phyloP scores from a whole-genome alignment of 2,329 filamentous ascomycete species.

The Aspergillus vadensis region DNA sequence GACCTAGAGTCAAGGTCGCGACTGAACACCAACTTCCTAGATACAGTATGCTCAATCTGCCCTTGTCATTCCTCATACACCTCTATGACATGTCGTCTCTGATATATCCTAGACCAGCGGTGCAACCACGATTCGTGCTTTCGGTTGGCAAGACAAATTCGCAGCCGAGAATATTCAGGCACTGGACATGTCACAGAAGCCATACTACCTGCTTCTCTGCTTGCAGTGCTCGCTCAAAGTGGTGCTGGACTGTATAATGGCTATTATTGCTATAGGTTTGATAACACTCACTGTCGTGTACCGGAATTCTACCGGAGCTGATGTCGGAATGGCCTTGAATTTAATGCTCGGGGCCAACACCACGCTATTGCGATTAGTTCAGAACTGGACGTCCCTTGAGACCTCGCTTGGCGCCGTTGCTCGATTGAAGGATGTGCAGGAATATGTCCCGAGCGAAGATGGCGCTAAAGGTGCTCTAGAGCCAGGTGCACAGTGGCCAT shows the following conservation, averaged over 20 bases:
- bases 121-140: neutral
- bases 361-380: constrained; percentile 45
- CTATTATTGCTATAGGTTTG: neutral
- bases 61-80: too few species aligned
- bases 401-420: constrained; percentile 55
- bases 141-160: neutral
- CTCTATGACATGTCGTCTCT: too few species aligned
- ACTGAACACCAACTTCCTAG: neutral
- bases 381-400: constrained; percentile 56
- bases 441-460: neutral
- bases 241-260: neutral
- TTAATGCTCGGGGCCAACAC: constrained; percentile 51
- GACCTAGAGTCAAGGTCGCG: neutral
- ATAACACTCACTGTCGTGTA: neutral
- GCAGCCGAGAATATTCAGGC: neutral
- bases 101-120: neutral
- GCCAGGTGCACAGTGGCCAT: neutral
- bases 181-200: neutral
- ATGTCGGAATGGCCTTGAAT: constrained; percentile 50
- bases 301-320: constrained; percentile 24
- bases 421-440: neutral
- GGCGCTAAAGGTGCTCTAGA: neutral
- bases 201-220: neutral
- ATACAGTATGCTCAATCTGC: neutral
- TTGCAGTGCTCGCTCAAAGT: neutral